Evolutionary conservation across 2,329 filamentous ascomycete species (phyloP).

Genomic region (Colletotrichum tropicale): DNA sequence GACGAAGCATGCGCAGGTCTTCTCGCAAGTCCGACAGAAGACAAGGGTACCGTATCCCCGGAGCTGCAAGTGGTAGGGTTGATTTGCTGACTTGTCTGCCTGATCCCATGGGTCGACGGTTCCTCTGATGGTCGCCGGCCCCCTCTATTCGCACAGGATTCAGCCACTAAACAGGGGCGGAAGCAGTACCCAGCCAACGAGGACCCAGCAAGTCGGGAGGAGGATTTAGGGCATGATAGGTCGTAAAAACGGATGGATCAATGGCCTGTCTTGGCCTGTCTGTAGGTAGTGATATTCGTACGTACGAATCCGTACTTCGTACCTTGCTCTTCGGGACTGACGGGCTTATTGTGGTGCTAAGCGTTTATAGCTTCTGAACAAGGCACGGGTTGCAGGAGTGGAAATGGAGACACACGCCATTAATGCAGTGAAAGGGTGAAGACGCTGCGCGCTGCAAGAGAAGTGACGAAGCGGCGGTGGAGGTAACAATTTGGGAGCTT

Average conservation of each 20-base stretch:
- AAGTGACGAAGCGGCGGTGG: neutral
- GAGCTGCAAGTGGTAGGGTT: neutral
- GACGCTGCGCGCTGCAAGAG: neutral
- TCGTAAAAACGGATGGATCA: neutral
- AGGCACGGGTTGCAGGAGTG: neutral
- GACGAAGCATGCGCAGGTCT: neutral
- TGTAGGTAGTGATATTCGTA: neutral
- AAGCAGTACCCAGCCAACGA: neutral
- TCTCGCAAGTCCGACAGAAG: neutral
- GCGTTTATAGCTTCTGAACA: neutral
- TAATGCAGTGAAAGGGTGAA: slow-evolving; percentile 4
- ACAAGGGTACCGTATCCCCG: neutral
- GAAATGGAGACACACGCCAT: neutral
- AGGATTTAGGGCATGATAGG: neutral
- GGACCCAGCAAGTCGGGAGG: neutral
- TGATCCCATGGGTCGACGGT: neutral
- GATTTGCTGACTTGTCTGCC: neutral
- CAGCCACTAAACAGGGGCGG: neutral
- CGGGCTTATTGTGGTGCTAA: neutral
- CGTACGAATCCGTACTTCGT: neutral
- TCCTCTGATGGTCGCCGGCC: neutral
- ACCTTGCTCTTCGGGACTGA: neutral
- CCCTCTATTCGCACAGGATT: neutral
- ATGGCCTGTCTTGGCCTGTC: neutral
- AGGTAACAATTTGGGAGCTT: neutral